Base-by-base conservation (phyloP, 2,329 filamentous ascomycete species). In the Pseudogymnoascus sp. region DNA sequence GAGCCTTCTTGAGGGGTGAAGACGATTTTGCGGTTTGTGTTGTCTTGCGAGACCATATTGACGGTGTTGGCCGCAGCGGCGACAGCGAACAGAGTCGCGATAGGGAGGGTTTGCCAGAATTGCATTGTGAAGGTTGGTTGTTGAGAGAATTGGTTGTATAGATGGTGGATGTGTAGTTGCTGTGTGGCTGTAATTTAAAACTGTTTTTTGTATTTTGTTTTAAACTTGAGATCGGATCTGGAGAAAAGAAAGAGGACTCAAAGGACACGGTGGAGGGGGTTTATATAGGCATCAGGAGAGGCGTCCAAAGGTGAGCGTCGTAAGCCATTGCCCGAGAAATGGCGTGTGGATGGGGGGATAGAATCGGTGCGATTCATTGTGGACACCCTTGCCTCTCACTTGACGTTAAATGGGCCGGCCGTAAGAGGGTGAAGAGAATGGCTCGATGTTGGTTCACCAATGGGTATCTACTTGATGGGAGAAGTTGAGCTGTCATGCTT, bases 11-110 rank as follows among this genome's bases (percentile, higher is more conserved):
- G 64, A 11, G 66, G 35, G 24, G 70, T 70, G 68, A 73, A 72
- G 66, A 64, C 29, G 40, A 73, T 65, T 63, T 70, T 71, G 44
- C 71, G 70, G 63, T 73, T 70, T 35, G 73, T 74, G 63, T 72
- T 67, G 71, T 87, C 84, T 59, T 84, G 79, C 67, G 81, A 84
- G 73, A 79, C 68, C 75, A 87, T 85, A 66, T 80, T 83, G 68
- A 87, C 73, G 36, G 74, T 73, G 72, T 79, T 80, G 63, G 79
- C 81, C 61, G 70, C 71, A 68, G 72, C 77, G 59, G 77, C 66
- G 64, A 76, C 72, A 63, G 76, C 77, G 66, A 79, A 76, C 64
- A 75, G 71, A 60, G 69, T 70, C 65, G 71, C 70, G 66, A 78
- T 72, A 69, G 80, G 67, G 68, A 78, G 68, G 64, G 64, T 64